Conservation (phyloP, 768 basidiomycete species). For the Zangia roseola region DNA sequence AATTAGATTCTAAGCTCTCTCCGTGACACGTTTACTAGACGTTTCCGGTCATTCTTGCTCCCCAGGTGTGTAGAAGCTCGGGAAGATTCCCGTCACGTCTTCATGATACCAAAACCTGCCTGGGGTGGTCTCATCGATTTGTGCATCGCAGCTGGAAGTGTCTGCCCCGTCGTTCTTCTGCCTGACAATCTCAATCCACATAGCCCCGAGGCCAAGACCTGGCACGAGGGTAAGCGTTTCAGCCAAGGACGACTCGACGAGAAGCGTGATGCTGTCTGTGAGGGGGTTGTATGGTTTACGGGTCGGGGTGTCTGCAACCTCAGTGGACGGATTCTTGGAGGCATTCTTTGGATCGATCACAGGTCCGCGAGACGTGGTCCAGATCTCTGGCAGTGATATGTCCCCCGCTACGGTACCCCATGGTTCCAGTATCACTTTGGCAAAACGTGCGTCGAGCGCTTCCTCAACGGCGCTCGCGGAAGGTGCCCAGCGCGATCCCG, state of each 20-base stretch:
- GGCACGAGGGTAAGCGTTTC: slow-evolving; percentile 38
- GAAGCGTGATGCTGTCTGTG: slow-evolving; percentile 57
- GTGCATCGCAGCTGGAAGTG: neutral
- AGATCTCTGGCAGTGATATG: slow-evolving; percentile 36
- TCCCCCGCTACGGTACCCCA: slow-evolving; percentile 48
- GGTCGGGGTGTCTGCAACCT: neutral
- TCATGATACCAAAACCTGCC: slow-evolving; percentile 59
- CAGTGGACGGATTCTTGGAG: slow-evolving; percentile 6
- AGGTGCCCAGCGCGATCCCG: slow-evolving; percentile 11
- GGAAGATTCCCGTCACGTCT: slow-evolving; percentile 48
- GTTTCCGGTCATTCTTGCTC: neutral
- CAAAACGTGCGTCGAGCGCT: slow-evolving; percentile 46
- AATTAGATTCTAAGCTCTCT: too few relatives aligned
- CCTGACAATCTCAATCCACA: slow-evolving; percentile 67
- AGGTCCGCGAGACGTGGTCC: slow-evolving; percentile 37
- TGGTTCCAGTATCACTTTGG: slow-evolving; percentile 52
- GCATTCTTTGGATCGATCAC: slow-evolving; percentile 27
- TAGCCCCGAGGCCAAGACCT: slow-evolving; percentile 62
- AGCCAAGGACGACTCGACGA: slow-evolving; percentile 47
- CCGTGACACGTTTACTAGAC: too few relatives aligned
- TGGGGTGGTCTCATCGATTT: slow-evolving; percentile 1
- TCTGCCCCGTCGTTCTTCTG: slow-evolving; percentile 12
- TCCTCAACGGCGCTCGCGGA: slow-evolving; percentile 40
- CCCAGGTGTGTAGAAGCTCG: slow-evolving; percentile 48
- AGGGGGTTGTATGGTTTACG: slow-evolving; percentile 46